Evolutionary conservation across 75 land plant species (phyloP).

Genomic region (Isoetes taiwanensis): DNA sequence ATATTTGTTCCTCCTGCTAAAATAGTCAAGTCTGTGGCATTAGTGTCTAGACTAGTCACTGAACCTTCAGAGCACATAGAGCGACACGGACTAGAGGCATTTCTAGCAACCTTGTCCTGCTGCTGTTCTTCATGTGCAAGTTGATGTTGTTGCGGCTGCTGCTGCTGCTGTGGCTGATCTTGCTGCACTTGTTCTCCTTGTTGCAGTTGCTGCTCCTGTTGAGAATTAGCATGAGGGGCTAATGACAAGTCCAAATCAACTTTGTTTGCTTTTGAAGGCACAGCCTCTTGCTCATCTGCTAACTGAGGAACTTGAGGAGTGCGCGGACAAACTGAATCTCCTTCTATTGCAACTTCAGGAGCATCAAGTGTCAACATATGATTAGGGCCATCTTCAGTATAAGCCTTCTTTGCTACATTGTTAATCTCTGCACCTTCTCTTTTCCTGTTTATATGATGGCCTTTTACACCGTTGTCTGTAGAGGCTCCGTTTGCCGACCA

Average conservation of each 20-base stretch:
- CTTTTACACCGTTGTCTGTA: no score
- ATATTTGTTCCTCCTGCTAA: no score
- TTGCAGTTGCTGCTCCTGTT: background rate
- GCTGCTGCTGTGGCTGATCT: constrained; percentile 3
- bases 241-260: background rate
- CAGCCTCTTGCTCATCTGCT: background rate
- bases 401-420: no score
- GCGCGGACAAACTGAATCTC: no score
- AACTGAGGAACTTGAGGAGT: no score
- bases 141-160: background rate
- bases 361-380: no score
- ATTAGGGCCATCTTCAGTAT: no score
- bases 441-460: no score
- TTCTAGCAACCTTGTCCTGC: constrained; percentile 8
- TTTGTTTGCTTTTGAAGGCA: background rate
- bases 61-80: constrained; percentile 23
- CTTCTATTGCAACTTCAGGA: no score
- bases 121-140: constrained; percentile 16
- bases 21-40: no score
- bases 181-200: background rate
- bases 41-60: constrained; percentile 18
- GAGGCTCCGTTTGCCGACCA: no score
- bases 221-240: background rate
- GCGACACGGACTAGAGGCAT: background rate
- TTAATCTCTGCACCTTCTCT: no score